A percentile compares a stretch with the other conserved stretches of the same genome.
These are phyloP conservation scores for Aspergillus ochraceoroseus DNA, from an alignment of 2,329 filamentous ascomycete species.

Conservation along the genomic window DNA sequence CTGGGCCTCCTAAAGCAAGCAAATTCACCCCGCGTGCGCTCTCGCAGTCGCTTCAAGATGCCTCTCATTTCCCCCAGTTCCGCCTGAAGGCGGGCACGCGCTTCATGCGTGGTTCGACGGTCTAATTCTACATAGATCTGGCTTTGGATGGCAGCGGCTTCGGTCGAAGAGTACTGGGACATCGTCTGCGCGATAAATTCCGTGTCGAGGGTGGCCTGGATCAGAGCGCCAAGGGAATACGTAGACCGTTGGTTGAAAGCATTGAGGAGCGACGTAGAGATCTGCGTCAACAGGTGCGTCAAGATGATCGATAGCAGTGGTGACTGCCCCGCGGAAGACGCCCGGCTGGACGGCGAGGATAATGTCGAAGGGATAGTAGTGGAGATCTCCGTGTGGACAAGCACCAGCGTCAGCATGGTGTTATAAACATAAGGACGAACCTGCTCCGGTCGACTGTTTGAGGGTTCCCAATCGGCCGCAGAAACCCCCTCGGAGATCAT, in stretches of 20 bases:
- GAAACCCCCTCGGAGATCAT: constrained; percentile 70
- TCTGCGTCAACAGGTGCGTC: constrained; percentile 78
- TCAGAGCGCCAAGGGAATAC: constrained; percentile 75
- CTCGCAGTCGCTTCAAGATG: constrained; percentile 75
- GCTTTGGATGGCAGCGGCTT: constrained; percentile 73
- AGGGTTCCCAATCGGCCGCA: constrained; percentile 65
- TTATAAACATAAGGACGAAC: constrained; percentile 88
- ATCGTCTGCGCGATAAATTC: constrained; percentile 96
- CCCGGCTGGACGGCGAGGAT: constrained; percentile 68
- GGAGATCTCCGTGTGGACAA: constrained; percentile 84
- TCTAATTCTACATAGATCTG: constrained; percentile 92
- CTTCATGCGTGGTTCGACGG: constrained; percentile 79
- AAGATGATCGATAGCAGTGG: constrained; percentile 75
- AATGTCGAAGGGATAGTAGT: constrained; percentile 66
- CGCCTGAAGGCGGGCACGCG: constrained; percentile 70
- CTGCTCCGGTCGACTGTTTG: constrained; percentile 57
- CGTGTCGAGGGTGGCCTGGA: constrained; percentile 96
- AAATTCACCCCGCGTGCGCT: constrained; percentile 79
- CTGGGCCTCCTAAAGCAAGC: constrained; percentile 71
- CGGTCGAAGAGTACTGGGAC: constrained; percentile 79
- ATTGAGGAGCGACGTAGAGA: constrained; percentile 72
- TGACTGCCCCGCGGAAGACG: constrained; percentile 58
- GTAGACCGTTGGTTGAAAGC: constrained; percentile 64
- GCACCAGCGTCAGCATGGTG: constrained; percentile 74
- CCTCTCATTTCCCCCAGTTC: constrained; percentile 87